Conservation (phyloP, 192 early-diverging fungal genomes). For the Pilaira anomala region DNA sequence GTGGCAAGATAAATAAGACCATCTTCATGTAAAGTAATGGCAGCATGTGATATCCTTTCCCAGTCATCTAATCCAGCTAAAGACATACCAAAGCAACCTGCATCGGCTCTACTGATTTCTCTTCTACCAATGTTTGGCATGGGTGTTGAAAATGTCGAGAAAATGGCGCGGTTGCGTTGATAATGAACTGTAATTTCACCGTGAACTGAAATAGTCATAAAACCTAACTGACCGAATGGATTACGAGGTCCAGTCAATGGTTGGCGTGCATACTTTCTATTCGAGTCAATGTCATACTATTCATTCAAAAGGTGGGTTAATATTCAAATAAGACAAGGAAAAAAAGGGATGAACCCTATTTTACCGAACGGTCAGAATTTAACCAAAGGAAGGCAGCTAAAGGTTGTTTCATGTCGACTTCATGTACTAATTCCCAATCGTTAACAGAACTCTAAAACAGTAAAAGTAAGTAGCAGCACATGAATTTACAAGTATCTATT, state of each 20-base stretch:
- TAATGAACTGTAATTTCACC: constrained; percentile 37
- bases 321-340: not conserved
- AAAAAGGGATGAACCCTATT: not conserved
- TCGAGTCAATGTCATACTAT: not conserved
- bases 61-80: constrained; percentile 28
- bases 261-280: not conserved
- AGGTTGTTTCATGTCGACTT: constrained; percentile 32
- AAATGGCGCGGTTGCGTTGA: constrained; percentile 32
- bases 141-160: constrained; percentile 29
- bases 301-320: not conserved
- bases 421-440: constrained; percentile 19
- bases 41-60: constrained; percentile 36
- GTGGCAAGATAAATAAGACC: constrained; percentile 29
- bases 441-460: constrained; percentile 22
- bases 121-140: constrained; percentile 23
- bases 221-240: constrained; percentile 34
- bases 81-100: constrained; percentile 23
- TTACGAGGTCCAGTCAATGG: constrained; percentile 29
- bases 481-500: not conserved
- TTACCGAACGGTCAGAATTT: constrained; percentile 31
- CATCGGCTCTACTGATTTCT: constrained; percentile 16
- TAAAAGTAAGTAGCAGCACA: too few species aligned
- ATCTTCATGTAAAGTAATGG: constrained; percentile 22
- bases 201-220: constrained; percentile 32
- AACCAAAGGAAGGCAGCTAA: constrained; percentile 33